Base-by-base conservation (phyloP, 306 rosid species). In the Castanea mollissima region DNA sequence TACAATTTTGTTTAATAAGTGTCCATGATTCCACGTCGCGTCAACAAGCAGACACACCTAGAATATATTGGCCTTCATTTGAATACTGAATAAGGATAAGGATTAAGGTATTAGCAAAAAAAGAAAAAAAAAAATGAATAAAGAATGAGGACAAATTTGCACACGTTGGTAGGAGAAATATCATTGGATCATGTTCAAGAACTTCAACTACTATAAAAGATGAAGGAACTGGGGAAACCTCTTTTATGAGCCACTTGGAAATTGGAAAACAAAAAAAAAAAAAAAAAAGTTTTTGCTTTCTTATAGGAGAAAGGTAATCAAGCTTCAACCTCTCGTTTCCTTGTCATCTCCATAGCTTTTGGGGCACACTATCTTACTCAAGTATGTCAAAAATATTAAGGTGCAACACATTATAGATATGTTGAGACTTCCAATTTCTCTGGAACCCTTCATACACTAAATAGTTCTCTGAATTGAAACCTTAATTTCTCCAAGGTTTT, bases 21-120 rank as follows among this genome's bases (percentile, higher is more conserved):
- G 18, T 57, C 19, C 60, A 62, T 71, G 41, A 32, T 29, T 63
- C 69, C 62, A 74, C 27, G 51, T 70, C 51, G 44, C 81, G 55
- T 76, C 72, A 41, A 83, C 46, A 68, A 35, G 9, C 6, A 8
- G 49, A 32, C 38, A 77, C 41, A 57, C 49, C 69, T 44, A 67
- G 25, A 60, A 73, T 23, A 23, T 23, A 23, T 68, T 59, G 71
- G 67, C 55, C 56, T 32, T 49, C 32, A 3, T 46, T 55, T 34
- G 56, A 79, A 70, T 70, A 32, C 20, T 69, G 59, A 63, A 6
- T 55, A 21, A 71, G 55, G 23, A 69, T n/a, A 11, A 64, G 68
- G 58, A 67, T 13, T 23, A 49, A 49, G 54, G 54, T 49, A 11
- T 49, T 49, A 13, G 54, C 46, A 38, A 7, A 35, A 35, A 35